Conservation (phyloP, 352 stramenopile species). For the Elongisporangium undulatum region DNA sequence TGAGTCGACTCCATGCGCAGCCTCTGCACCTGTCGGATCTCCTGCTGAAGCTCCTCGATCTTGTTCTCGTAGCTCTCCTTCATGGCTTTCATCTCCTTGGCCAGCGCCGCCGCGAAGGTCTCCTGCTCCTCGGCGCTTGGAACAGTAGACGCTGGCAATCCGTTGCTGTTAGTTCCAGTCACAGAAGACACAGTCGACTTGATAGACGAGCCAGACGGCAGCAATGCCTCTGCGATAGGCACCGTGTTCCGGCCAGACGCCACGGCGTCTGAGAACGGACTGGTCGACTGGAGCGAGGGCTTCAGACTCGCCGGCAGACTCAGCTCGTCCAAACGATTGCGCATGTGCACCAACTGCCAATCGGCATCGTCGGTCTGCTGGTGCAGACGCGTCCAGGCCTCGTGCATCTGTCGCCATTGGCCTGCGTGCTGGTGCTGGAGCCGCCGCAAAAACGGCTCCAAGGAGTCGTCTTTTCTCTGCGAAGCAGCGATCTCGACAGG, state of each 20-base stretch:
- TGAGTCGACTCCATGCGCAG: conserved; percentile 38
- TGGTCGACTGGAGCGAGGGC: conserved; percentile 12
- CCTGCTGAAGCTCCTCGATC: conserved; percentile 55
- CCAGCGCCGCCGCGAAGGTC: conserved; percentile 64
- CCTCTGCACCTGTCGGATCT: conserved; percentile 40
- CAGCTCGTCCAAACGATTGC: conserved; percentile 47
- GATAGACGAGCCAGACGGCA: conserved; percentile 15
- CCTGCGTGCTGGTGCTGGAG: conserved; percentile 29
- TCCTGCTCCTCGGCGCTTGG: conserved; percentile 52
- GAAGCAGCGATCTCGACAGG: conserved; percentile 4
- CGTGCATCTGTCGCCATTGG: conserved; percentile 33
- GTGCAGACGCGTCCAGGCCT: conserved; percentile 40
- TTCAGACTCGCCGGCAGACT: conserved; percentile 12
- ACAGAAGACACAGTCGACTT: not conserved
- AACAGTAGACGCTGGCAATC: conserved; percentile 14
- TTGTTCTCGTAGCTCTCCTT: conserved; percentile 63
- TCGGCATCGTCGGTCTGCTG: conserved; percentile 45
- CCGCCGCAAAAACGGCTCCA: conserved; percentile 12
- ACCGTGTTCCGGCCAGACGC: conserved; percentile 52
- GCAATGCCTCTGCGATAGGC: conserved; percentile 49
- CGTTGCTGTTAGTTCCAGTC: conserved; percentile 9
- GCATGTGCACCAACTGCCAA: conserved; percentile 66
- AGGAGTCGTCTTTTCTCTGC: not conserved
- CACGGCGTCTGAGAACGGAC: conserved; percentile 68
- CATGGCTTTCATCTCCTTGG: conserved; percentile 65